These are phyloP conservation scores for Helianthus tuberosus DNA, from an alignment of 129 eudicot genomes.

Conservation along the genomic window DNA sequence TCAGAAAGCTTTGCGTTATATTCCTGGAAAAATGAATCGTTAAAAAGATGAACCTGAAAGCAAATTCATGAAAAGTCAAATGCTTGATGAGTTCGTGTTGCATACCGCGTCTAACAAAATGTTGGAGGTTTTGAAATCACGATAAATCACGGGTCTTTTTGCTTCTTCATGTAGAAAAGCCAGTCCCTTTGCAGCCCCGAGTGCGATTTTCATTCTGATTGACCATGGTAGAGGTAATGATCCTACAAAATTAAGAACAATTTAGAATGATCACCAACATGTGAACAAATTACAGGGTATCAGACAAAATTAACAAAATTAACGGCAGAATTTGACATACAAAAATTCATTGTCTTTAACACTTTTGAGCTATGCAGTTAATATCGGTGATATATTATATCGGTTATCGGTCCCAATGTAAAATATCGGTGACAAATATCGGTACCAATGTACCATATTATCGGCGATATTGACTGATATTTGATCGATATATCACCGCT, in stretches of 20 bases:
- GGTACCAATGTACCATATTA: too few relatives aligned
- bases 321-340: too few relatives aligned
- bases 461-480: too few relatives aligned
- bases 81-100: background rate
- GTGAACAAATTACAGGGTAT: too few relatives aligned
- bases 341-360: background rate
- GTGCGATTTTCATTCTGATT: slow-evolving; percentile 95
- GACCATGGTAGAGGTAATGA: slow-evolving; percentile 98
- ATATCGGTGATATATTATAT: too few relatives aligned
- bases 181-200: slow-evolving; percentile 97
- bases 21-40: slow-evolving; percentile 51
- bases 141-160: slow-evolving; percentile 86
- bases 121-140: slow-evolving; percentile 96
- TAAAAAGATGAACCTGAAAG: background rate
- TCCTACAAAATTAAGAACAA: slow-evolving; percentile 49
- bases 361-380: too few relatives aligned
- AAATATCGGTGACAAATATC: too few relatives aligned
- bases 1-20: slow-evolving; percentile 98
- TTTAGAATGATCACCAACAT: background rate
- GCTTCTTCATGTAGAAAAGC: slow-evolving; percentile 99
- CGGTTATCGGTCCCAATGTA: too few relatives aligned
- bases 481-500: too few relatives aligned
- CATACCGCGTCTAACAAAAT: slow-evolving; percentile 90
- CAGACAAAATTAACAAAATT: too few relatives aligned
- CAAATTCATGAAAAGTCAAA: background rate